A percentile compares a stretch with the other conserved stretches of the same genome.
Evolutionary conservation across 306 rosid species (phyloP).

Genomic region (Malus fusca): DNA sequence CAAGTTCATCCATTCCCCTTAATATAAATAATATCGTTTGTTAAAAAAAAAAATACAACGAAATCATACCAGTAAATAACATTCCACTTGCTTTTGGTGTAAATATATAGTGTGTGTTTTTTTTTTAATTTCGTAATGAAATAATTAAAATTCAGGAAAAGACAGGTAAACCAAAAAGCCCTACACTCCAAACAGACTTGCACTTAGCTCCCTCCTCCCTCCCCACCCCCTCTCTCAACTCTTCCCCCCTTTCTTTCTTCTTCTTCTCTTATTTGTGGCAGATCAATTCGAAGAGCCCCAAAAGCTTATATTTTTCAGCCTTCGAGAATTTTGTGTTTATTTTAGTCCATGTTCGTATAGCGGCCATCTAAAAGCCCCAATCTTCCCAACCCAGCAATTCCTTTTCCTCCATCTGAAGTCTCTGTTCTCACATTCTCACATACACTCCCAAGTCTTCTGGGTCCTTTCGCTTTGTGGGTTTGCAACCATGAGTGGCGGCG

Average conservation of each 20-base stretch:
- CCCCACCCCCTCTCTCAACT: not conserved
- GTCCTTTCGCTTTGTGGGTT: conserved; percentile 21
- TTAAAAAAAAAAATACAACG: not conserved
- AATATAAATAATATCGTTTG: too few species aligned
- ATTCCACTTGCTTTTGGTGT: too few species aligned
- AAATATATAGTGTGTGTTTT: too few species aligned
- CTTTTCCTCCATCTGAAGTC: conserved; percentile 10
- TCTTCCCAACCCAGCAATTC: conserved; percentile 11
- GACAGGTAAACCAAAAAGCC: conserved; percentile 19
- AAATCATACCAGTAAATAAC: too few species aligned
- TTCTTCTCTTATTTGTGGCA: not conserved
- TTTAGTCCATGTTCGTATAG: conserved; percentile 22
- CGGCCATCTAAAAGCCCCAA: conserved; percentile 11
- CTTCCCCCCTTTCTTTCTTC: conserved; percentile 1
- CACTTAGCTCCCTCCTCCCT: conserved; percentile 14
- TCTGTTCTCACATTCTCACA: conserved; percentile 5
- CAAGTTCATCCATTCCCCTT: accelerated
- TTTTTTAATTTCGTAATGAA: too few species aligned
- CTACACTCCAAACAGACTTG: conserved; percentile 28
- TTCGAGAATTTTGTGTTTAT: not conserved
- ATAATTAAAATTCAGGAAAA: not conserved
- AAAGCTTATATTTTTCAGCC: conserved; percentile 3
- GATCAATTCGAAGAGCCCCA: conserved; percentile 43
- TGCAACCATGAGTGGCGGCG: conserved; percentile 60
- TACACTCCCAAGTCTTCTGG: conserved; percentile 5